Evolutionary conservation across 768 basidiomycete genomes (phyloP), one percentile per base, ranked within the genome.

Genomic region (Crassisporium funariophilum): DNA sequence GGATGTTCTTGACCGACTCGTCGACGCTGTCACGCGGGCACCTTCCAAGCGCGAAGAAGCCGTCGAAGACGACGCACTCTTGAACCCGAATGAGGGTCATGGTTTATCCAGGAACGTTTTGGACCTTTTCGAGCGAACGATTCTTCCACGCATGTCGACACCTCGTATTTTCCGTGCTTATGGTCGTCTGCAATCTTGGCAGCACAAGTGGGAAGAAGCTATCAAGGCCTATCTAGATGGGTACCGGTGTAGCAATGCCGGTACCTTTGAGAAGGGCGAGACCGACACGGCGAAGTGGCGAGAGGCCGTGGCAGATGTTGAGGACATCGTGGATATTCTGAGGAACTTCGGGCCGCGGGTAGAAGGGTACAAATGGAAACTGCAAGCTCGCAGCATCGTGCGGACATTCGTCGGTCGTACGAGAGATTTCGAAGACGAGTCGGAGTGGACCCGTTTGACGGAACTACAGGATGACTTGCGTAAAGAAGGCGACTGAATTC

Each of bases 381-480:
- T 89, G 57, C 91, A 95, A 67, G 91, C 84, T 35, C 78, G 87
- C 44, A 94, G 91, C 50, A 75, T 98, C 46, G 78, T 98, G 49
- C 75, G 95, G 68, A 88, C 85, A 41, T 98, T 98, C 67, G 78
- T 91, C 68, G 95, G 89, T 5, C 75, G 90, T 49, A 91, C 90
- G 49, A 84, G 75, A 65, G 90, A 84, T 29, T 98, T 94, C 54
- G 89, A 87, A 64, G 94, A 94, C 41, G 90, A 97, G 63, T 78
- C 83, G 4, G 93, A 92, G 70, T 98, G 89, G 86, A 63, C 71
- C 20, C 72, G 74, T 51, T 70, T 98, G 59, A 72, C 74, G 57
- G 79, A 75, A 50, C 63, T 93, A 56, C 71, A 83, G 58, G 82
- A 84, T 33, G 88, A 90, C 40, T 57, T 89, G 50, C 77, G 77